These are phyloP conservation scores for Globisporangium nagaii DNA, from an alignment of 352 stramenopile genomes.

Conservation along the genomic window DNA sequence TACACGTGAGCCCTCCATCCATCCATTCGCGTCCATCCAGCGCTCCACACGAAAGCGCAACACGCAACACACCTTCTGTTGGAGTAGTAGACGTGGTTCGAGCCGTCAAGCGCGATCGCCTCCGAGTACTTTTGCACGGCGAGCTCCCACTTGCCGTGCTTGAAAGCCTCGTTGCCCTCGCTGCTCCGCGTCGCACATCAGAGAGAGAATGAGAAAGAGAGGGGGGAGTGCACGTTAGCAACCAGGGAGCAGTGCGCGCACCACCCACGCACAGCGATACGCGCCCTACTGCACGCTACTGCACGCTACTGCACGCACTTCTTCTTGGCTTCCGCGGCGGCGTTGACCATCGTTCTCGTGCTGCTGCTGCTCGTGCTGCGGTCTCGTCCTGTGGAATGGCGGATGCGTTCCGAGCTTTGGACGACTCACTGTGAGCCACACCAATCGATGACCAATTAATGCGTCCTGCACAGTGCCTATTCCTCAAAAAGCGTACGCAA, in stretches of 20 bases:
- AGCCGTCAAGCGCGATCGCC: constrained; percentile 83
- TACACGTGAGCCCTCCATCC: too few relatives aligned
- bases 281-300: too few relatives aligned
- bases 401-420: too few relatives aligned
- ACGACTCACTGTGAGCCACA: too few relatives aligned
- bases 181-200: constrained; percentile 17
- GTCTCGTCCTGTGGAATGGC: too few relatives aligned
- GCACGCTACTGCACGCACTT: too few relatives aligned
- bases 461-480: too few relatives aligned
- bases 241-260: background rate
- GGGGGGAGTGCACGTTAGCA: background rate
- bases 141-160: constrained; percentile 81
- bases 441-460: too few relatives aligned
- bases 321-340: constrained; percentile 79
- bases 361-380: background rate
- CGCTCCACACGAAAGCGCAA: background rate
- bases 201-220: background rate
- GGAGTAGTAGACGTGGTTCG: constrained; percentile 92
- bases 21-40: background rate
- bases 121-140: constrained; percentile 93
- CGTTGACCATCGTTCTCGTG: constrained; percentile 44
- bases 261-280: background rate
- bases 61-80: constrained; percentile 73
- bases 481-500: too few relatives aligned
- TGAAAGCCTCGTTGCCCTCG: constrained; percentile 95